phyloP scores from a whole-genome alignment of 192 early-diverging fungal species.

The Coemansia pectinata region DNA sequence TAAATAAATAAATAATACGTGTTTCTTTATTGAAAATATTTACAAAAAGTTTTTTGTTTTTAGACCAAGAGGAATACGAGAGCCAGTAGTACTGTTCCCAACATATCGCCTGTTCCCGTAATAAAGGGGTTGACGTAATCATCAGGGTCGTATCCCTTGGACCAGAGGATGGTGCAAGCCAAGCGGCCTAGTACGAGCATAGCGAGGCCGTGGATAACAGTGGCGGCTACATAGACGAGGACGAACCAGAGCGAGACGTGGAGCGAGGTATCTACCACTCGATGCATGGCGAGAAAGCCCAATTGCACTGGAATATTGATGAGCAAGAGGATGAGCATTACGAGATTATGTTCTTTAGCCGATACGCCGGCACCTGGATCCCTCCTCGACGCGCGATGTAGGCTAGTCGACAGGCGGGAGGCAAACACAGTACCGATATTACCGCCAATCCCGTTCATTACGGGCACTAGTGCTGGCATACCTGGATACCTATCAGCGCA shows the following conservation, averaged over 20 bases:
- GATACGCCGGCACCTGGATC: slow-evolving; percentile 16
- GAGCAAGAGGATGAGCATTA: slow-evolving; percentile 61
- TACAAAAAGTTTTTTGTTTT: background rate
- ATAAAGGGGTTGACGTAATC: slow-evolving; percentile 63
- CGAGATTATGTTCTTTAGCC: slow-evolving; percentile 49
- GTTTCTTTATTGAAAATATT: background rate
- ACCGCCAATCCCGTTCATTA: slow-evolving; percentile 63
- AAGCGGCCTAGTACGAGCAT: slow-evolving; percentile 60
- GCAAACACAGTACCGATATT: slow-evolving; percentile 82
- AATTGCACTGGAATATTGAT: slow-evolving; percentile 73
- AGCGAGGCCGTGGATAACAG: slow-evolving; percentile 56
- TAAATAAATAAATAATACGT: no score
- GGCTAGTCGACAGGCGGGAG: slow-evolving; percentile 70
- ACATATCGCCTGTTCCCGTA: slow-evolving; percentile 69
- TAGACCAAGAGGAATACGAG: slow-evolving; percentile 27
- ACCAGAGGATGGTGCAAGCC: slow-evolving; percentile 64
- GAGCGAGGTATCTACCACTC: slow-evolving; percentile 53
- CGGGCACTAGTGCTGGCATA: slow-evolving; percentile 52
- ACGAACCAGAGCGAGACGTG: slow-evolving; percentile 51
- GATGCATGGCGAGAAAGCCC: slow-evolving; percentile 58
- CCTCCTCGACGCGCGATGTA: slow-evolving; percentile 53
- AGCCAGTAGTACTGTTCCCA: slow-evolving; percentile 66
- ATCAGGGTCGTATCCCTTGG: slow-evolving; percentile 74
- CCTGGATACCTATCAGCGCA: slow-evolving; percentile 31
- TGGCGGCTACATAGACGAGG: slow-evolving; percentile 58